phyloP scores from a whole-genome alignment of 257 asterid species.

The Primulina tabacum region DNA sequence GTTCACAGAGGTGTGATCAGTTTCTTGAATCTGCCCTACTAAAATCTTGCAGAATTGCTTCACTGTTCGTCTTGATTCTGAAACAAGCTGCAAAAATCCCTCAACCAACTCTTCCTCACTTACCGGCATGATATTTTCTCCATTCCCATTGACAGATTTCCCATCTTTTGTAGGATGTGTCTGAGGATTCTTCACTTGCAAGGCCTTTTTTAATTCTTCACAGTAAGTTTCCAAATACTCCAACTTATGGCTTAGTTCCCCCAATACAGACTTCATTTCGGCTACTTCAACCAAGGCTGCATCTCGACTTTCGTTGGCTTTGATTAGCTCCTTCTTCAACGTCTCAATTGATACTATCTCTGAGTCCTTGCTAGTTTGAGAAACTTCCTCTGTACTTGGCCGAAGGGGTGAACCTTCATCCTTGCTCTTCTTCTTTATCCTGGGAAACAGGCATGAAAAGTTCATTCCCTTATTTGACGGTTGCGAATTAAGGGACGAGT shows the following conservation, averaged over 20 bases:
- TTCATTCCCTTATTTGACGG: conserved; percentile 48
- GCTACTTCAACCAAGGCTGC: conserved; percentile 59
- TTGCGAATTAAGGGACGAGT: conserved; percentile 59
- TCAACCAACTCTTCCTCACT: conserved; percentile 68
- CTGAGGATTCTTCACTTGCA: conserved; percentile 38
- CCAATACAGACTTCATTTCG: conserved; percentile 61
- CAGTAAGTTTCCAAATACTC: conserved; percentile 71
- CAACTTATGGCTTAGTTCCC: conserved; percentile 60
- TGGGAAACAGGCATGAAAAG: conserved; percentile 73
- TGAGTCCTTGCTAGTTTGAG: conserved; percentile 39
- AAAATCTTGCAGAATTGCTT: conserved; percentile 82
- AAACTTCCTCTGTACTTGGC: conserved; percentile 42
- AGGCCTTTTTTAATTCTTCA: conserved; percentile 74
- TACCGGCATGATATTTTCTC: conserved; percentile 47
- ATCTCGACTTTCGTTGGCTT: conserved; percentile 60
- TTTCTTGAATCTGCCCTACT: conserved; percentile 49
- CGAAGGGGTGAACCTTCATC: conserved; percentile 34
- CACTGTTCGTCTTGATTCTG: conserved; percentile 77
- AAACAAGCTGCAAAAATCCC: conserved; percentile 76
- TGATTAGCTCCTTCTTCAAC: conserved; percentile 50
- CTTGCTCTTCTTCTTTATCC: conserved; percentile 71
- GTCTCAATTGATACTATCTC: conserved; percentile 46
- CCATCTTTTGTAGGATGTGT: conserved; percentile 33
- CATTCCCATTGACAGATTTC: conserved; percentile 42
- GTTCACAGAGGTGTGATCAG: conserved; percentile 42